phyloP scores from a whole-genome alignment of 1,284 basidiomycete genomes.

The Singerocomus inundabilis region DNA sequence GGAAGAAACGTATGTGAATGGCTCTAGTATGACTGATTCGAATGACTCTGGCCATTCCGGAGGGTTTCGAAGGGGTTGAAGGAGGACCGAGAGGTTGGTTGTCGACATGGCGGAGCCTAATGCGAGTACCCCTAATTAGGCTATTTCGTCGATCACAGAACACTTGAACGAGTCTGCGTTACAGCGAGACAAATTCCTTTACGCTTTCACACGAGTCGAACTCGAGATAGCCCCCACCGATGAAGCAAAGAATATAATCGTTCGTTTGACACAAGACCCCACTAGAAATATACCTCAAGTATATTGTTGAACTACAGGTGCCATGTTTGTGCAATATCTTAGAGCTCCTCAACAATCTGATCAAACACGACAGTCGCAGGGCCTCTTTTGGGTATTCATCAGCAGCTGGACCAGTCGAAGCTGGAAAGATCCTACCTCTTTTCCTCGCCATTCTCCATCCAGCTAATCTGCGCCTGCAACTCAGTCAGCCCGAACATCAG shows the following conservation, averaged over 20 bases:
- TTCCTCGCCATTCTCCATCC: slow-evolving; percentile 39
- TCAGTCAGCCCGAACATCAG: slow-evolving; percentile 50
- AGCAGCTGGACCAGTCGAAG: neutral
- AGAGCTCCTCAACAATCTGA: slow-evolving; percentile 33
- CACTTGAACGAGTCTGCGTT: too few species aligned
- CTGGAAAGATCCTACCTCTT: slow-evolving; percentile 16
- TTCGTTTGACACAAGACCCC: too few species aligned
- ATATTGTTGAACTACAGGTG: neutral
- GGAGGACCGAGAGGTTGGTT: slow-evolving; percentile 19
- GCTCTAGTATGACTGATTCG: slow-evolving; percentile 71
- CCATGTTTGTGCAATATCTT: neutral
- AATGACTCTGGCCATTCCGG: slow-evolving; percentile 26
- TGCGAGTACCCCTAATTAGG: neutral
- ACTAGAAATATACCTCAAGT: neutral
- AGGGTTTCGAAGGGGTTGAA: slow-evolving; percentile 20
- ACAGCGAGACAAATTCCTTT: too few species aligned
- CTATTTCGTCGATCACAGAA: neutral
- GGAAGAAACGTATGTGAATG: slow-evolving; percentile 83
- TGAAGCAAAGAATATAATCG: neutral
- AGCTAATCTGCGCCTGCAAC: slow-evolving; percentile 44
- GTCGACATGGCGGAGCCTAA: slow-evolving; percentile 21
- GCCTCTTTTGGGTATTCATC: slow-evolving; percentile 22
- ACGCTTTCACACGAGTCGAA: too few species aligned
- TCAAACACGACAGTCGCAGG: slow-evolving; percentile 34
- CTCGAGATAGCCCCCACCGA: too few species aligned